Percentiles rank a stretch among this genome's conserved stretches.
Evolutionary conservation across 2,329 filamentous ascomycete genomes (phyloP).

Genomic region (Escovopsis sp.): DNA sequence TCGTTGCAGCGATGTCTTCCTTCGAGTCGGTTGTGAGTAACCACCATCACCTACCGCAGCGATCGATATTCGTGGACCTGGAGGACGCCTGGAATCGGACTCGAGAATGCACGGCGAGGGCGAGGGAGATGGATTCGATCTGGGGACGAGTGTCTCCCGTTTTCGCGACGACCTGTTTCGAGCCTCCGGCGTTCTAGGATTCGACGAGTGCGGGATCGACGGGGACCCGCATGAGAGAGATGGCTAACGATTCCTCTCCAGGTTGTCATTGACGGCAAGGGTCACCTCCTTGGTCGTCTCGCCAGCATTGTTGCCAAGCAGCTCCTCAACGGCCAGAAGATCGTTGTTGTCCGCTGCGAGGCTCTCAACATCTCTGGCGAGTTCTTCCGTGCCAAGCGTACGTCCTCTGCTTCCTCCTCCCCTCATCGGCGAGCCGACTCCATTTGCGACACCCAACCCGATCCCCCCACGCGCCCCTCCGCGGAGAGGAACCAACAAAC

Average conservation of each 20-base stretch:
- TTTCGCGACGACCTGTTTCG: not conserved
- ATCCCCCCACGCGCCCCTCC: slow-evolving; percentile 5
- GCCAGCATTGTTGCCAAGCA: slow-evolving; percentile 98
- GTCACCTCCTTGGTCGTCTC: slow-evolving; percentile 97
- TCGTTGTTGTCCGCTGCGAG: slow-evolving; percentile 97
- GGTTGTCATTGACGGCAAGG: slow-evolving; percentile 99
- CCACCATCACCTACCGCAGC: slow-evolving; percentile 5
- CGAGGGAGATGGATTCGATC: not conserved
- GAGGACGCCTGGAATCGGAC: slow-evolving; percentile 1
- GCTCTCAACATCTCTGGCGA: slow-evolving; percentile 99
- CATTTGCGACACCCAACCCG: not conserved
- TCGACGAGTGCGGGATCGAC: not conserved
- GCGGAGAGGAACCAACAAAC: slow-evolving; percentile 3
- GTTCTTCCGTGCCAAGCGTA: slow-evolving; percentile 99
- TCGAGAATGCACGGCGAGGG: not conserved
- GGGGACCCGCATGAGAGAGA: not conserved
- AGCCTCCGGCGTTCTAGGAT: slow-evolving; percentile 1
- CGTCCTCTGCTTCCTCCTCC: slow-evolving; percentile 30
- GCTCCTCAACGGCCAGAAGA: slow-evolving; percentile 97
- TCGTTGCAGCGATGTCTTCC: slow-evolving; percentile 46
- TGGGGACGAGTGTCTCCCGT: not conserved
- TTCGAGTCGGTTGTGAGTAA: slow-evolving; percentile 58
- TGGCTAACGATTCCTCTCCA: slow-evolving; percentile 23
- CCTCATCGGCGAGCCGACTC: not conserved
- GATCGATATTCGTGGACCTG: slow-evolving; percentile 2